phyloP scores from a whole-genome alignment of 306 rosid species.

The Cyclanthera cordifolia region DNA sequence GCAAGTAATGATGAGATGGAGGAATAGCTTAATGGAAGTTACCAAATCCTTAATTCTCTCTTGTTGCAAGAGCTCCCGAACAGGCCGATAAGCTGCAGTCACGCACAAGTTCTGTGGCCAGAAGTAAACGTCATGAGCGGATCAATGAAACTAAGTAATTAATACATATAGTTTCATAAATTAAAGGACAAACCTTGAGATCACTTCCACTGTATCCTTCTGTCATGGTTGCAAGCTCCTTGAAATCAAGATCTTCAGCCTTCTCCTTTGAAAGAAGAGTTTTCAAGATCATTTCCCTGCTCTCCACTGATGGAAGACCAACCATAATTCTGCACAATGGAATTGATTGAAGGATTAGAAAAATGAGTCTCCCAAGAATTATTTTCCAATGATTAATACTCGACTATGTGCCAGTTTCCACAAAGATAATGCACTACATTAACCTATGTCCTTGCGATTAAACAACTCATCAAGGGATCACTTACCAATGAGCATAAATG shows the following conservation, averaged over 20 bases:
- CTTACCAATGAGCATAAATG: background rate
- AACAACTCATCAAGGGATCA: background rate
- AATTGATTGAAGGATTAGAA: constrained; percentile 5
- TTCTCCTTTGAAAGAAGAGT: constrained; percentile 50
- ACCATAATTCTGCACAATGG: constrained; percentile 49
- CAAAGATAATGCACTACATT: background rate
- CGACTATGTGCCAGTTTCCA: no score
- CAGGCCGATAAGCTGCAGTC: constrained; percentile 89
- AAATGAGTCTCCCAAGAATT: constrained; percentile 7
- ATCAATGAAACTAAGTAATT: background rate
- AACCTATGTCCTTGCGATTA: background rate
- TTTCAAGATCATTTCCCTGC: constrained; percentile 48
- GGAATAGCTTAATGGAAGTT: constrained; percentile 16
- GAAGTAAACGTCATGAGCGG: constrained; percentile 17
- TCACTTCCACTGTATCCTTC: constrained; percentile 91
- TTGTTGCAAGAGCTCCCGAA: constrained; percentile 72
- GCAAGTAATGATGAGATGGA: background rate
- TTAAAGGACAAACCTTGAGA: constrained; percentile 52
- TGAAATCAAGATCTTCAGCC: constrained; percentile 40
- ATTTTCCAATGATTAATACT: background rate
- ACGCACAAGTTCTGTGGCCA: constrained; percentile 73
- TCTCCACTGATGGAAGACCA: constrained; percentile 55
- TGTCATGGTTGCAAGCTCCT: constrained; percentile 53
- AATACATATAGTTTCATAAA: constrained; percentile 4
- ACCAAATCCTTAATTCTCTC: constrained; percentile 76